Evolutionary conservation across 441 rosid genomes (phyloP).

Genomic region (Mallotus repandus): DNA sequence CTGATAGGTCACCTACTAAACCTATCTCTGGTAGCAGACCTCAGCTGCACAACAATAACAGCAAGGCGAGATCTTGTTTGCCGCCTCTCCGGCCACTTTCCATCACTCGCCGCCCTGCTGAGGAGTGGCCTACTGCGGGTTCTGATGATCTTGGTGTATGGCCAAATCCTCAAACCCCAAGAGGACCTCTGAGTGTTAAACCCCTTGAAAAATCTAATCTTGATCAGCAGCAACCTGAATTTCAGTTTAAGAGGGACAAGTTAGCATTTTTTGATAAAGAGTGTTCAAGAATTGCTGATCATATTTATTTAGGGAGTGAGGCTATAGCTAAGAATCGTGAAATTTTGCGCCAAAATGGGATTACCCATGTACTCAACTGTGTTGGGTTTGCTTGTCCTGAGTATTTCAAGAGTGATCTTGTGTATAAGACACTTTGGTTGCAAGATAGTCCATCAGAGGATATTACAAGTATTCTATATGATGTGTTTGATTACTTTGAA

Average conservation of each 20-base stretch:
- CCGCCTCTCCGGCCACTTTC: constrained; percentile 69
- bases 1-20: constrained; percentile 52
- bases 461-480: constrained; percentile 70
- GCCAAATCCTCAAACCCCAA: constrained; percentile 74
- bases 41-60: constrained; percentile 27
- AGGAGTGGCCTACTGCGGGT: constrained; percentile 78
- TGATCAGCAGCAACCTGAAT: constrained; percentile 41
- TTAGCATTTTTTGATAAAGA: constrained; percentile 76
- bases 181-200: constrained; percentile 31
- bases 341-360: constrained; percentile 56
- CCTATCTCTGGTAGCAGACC: constrained; percentile 36
- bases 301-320: constrained; percentile 67
- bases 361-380: constrained; percentile 74
- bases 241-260: constrained; percentile 64
- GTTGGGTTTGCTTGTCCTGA: constrained; percentile 79
- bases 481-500: constrained; percentile 83
- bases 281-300: constrained; percentile 70
- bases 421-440: constrained; percentile 77
- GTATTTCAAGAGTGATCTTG: constrained; percentile 76
- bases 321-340: constrained; percentile 71
- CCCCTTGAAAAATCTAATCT: constrained; percentile 28
- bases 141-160: constrained; percentile 82
- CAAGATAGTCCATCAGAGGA: constrained; percentile 76
- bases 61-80: constrained; percentile 52
- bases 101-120: constrained; percentile 47